Base-by-base conservation (phyloP, 208 protist species). In the Herpetomonas tarakana region DNA sequence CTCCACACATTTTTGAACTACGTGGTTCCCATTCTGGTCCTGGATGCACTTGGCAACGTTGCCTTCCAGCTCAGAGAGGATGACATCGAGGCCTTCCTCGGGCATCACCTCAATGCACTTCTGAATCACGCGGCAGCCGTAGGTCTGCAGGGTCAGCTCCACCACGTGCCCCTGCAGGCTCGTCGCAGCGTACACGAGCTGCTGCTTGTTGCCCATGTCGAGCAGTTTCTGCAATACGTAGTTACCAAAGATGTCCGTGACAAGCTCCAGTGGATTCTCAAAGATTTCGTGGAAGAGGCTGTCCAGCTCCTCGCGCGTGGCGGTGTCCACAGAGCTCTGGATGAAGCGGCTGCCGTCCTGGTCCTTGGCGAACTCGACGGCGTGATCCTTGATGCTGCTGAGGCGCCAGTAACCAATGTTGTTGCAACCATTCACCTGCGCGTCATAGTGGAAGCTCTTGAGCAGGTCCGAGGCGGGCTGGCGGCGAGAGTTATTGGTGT, bases 11-110 rank as follows among this genome's bases (percentile, higher is more conserved):
- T 99, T 99, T 78, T 99, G 98, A 25, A 99, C 97, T 18, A 99
- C 98, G 80, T 99, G 98, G 79, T 99, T 99, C 41, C 98, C 98
- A 76, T 99, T 99, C 78, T 99, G 98, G 63, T 99, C 98, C 56
- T 98, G 96, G 27, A 99, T 98, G 66, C 98, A 99, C 53, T 88
- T 82, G 24, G 97, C 78, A 9, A 99, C 95, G 74, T 98, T 86
- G 38, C 88, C 93, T 55, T 98, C 77, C 12, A 99, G 87, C 81
- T 99, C 98, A 0, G 78, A 46, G 12, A 98, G 66, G 50, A 93
- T 85, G 55, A 98, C 79, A 19, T 91, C 78, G 55, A 97, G 75
- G 46, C 92, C 89, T 2, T 81, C 78, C 7, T 55, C 61, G 7
- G 86, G 78, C 78, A 97, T 90, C 46, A 96, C 82, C 67, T 98